Evolutionary conservation across 805 yeast genomes (phyloP).

Genomic region (Pichia heedii): DNA sequence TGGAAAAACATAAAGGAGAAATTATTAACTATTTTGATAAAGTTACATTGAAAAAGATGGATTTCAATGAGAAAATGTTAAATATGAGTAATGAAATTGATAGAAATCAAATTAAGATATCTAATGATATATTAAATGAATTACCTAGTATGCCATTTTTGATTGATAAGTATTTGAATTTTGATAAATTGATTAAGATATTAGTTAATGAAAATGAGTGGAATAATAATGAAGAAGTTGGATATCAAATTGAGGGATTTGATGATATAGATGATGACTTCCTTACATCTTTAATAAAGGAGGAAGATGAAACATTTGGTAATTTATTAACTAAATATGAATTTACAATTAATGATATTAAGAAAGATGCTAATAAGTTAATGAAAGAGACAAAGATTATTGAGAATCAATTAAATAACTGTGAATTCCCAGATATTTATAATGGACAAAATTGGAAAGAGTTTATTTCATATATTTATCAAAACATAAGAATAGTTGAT

Average conservation of each 20-base stretch:
- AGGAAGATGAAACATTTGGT: constrained; percentile 21
- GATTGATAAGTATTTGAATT: constrained; percentile 55
- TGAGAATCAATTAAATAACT: constrained; percentile 12
- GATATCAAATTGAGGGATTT: constrained; percentile 30
- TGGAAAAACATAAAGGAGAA: constrained; percentile 47
- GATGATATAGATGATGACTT: constrained; percentile 53
- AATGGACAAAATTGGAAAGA: constrained; percentile 1
- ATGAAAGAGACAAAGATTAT: constrained; percentile 2
- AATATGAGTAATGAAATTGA: constrained; percentile 49
- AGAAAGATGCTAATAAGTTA: constrained; percentile 12
- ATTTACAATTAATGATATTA: constrained; percentile 17
- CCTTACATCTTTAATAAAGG: constrained; percentile 38
- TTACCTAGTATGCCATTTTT: constrained; percentile 61
- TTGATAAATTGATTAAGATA: constrained; percentile 43
- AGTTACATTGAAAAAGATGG: constrained; percentile 61
- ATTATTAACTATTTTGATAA: constrained; percentile 62
- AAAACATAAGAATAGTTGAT: constrained; percentile 1
- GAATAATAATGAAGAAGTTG: not conserved
- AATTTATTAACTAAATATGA: constrained; percentile 16
- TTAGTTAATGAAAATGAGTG: not conserved
- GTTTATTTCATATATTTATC: constrained; percentile 13
- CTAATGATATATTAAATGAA: constrained; percentile 44
- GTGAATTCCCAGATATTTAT: constrained; percentile 19
- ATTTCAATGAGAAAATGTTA: constrained; percentile 45
- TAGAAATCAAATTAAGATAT: constrained; percentile 48